Evolutionary conservation across 2,329 filamentous ascomycete genomes (phyloP).

Genomic region (Paraphaeosphaeria minitans): DNA sequence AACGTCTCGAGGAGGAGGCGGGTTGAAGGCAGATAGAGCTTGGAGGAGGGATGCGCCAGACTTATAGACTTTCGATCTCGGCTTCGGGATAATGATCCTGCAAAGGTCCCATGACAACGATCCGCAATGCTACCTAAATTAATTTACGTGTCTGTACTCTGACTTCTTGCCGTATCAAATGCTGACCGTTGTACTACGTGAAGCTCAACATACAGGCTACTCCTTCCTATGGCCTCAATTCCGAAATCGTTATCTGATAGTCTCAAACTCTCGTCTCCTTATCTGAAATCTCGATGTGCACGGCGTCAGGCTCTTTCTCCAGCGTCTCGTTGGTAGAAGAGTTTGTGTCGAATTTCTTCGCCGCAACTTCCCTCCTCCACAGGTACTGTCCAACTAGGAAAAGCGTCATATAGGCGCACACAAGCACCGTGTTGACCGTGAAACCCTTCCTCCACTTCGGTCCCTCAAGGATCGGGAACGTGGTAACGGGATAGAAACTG

Average conservation of each 20-base stretch:
- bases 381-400: slow-evolving; percentile 42
- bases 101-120: background rate
- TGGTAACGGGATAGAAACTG: slow-evolving; percentile 35
- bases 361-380: slow-evolving; percentile 33
- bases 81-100: background rate
- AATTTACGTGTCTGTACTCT: background rate
- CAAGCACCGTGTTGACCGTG: slow-evolving; percentile 29
- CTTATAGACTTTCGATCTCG: background rate
- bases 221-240: background rate
- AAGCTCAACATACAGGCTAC: background rate
- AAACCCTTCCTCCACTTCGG: slow-evolving; percentile 38
- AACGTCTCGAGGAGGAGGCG: background rate
- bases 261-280: slow-evolving; percentile 8
- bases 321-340: slow-evolving; percentile 7
- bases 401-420: slow-evolving; percentile 35
- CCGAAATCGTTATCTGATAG: too few relatives aligned
- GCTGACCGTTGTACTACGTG: background rate
- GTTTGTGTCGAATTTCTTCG: slow-evolving; percentile 25
- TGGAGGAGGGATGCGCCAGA: background rate
- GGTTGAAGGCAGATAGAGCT: background rate
- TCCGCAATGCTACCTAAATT: background rate
- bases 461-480: slow-evolving; percentile 37
- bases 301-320: slow-evolving; percentile 8
- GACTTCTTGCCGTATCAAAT: background rate
- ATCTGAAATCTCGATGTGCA: slow-evolving; percentile 10